Evolutionary conservation across 2,329 filamentous ascomycete species (phyloP).

Genomic region (Talaromyces piceae): DNA sequence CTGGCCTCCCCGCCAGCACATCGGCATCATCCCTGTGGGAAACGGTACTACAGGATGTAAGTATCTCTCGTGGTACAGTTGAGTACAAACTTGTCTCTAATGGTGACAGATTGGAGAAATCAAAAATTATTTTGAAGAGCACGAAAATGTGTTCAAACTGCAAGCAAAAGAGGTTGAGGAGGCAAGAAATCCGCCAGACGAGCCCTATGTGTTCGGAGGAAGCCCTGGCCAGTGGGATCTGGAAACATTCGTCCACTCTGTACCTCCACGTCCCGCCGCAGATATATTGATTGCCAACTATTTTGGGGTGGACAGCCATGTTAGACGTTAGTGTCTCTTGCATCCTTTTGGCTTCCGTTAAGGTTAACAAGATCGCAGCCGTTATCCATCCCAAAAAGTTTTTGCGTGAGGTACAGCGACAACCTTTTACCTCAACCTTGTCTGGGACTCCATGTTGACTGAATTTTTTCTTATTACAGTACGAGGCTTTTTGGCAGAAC

Average conservation of each 20-base stretch:
- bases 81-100: not conserved
- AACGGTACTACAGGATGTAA: conserved; percentile 11
- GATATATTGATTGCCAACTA: conserved; percentile 10
- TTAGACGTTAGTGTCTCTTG: conserved; percentile 4
- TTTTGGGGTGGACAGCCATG: conserved; percentile 3
- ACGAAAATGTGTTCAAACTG: conserved; percentile 7
- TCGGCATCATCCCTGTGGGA: conserved; percentile 11
- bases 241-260: conserved; percentile 6
- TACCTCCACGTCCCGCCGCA: conserved; percentile 5
- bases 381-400: conserved; percentile 11
- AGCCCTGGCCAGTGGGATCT: conserved; percentile 8
- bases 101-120: conserved; percentile 10
- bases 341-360: not conserved
- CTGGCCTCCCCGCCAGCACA: conserved; percentile 6
- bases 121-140: conserved; percentile 10
- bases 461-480: conserved; percentile 34
- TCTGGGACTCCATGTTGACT: too few species aligned
- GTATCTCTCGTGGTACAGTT: not conserved
- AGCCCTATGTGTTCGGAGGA: conserved; percentile 4
- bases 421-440: not conserved
- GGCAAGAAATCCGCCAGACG: conserved; percentile 4
- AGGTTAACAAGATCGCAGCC: conserved; percentile 1
- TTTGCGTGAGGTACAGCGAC: conserved; percentile 4
- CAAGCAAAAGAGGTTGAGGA: conserved; percentile 8
- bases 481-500: conserved; percentile 49